Evolutionary conservation across 1,284 basidiomycete genomes (phyloP), one percentile per base, ranked within the genome.

Genomic region (Fomitopsis pinicola): DNA sequence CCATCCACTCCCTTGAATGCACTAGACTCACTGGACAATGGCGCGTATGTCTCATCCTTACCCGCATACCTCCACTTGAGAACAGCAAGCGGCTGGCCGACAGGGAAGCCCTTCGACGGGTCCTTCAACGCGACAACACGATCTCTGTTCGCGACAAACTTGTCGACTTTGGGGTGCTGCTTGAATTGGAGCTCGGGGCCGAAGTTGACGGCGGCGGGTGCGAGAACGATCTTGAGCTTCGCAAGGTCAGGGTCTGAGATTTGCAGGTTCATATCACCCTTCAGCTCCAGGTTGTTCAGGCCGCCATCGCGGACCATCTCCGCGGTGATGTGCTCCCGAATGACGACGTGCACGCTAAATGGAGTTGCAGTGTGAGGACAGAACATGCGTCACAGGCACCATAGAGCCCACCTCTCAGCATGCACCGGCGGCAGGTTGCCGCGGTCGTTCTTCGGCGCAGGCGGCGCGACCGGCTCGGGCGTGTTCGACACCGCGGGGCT

Each of bases 161-260:
- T 97, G 68, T 89, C 92, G 6, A 97, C 92, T 64, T 97, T 92
- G 7, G 97, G 96, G 71, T 98, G 96, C 69, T 98, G 95, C 78
- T 98, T 97, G 84, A 96, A 97, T 75, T 96, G 94, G 42, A 98
- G 76, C 55, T 84, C 87, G 59, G 82, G 78, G 64, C 87, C 84
- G 68, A 91, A 87, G 63, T 87, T 83, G 12, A 83, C 80, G n/a
- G 83, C 75, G 42, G 85, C 78, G 1, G 85, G 80, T 1, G 84
- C 77, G 38, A 98, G 83, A 9, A 79, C 77, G 54, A 98, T 79
- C 62, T 86, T 86, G 68, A 98, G 77, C 66, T 92, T 89, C n/a
- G 92, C 82, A n/a, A 85, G 76, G 17, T 83, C 78, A 0, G 92
- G 77, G 65, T 96, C 93, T n/a, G 89, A 80, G 67, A 98, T 91